Evolutionary conservation across 768 basidiomycete genomes (phyloP).

Genomic region (Coprinellus micaceus): DNA sequence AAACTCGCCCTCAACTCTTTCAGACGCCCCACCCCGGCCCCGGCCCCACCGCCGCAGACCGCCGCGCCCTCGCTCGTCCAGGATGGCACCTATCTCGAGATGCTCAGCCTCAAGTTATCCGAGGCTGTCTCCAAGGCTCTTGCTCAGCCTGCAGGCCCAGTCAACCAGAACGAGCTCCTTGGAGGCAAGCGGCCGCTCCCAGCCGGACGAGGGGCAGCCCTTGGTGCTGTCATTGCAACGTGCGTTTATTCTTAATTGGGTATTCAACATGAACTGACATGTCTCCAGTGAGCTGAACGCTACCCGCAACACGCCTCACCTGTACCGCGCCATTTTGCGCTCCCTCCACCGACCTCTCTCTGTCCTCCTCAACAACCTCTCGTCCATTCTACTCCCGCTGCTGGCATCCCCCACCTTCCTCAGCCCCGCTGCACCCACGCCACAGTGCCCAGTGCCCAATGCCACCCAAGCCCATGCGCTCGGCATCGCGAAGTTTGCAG

Average conservation of each 20-base stretch:
- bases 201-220: conserved; percentile 61
- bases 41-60: conserved; percentile 29
- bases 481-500: conserved; percentile 64
- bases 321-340: conserved; percentile 67
- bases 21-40: conserved; percentile 51
- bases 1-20: conserved; percentile 60
- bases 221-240: conserved; percentile 70
- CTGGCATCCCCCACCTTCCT: conserved; percentile 63
- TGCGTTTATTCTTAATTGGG: conserved; percentile 35
- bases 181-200: conserved; percentile 71
- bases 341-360: conserved; percentile 75
- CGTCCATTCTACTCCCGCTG: conserved; percentile 61
- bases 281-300: conserved; percentile 62
- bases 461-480: conserved; percentile 70
- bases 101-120: conserved; percentile 70
- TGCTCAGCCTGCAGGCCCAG: conserved; percentile 57
- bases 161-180: conserved; percentile 48
- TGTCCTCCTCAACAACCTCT: conserved; percentile 67
- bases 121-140: conserved; percentile 80
- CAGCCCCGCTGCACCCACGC: conserved; percentile 44
- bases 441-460: conserved; percentile 52
- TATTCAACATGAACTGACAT: conserved; percentile 11
- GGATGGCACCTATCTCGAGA: conserved; percentile 78
- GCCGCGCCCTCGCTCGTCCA: conserved; percentile 52
- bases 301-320: conserved; percentile 56